These are phyloP conservation scores for Colletotrichum cuscutae DNA, from an alignment of 2,329 filamentous ascomycete species.

Conservation along the genomic window DNA sequence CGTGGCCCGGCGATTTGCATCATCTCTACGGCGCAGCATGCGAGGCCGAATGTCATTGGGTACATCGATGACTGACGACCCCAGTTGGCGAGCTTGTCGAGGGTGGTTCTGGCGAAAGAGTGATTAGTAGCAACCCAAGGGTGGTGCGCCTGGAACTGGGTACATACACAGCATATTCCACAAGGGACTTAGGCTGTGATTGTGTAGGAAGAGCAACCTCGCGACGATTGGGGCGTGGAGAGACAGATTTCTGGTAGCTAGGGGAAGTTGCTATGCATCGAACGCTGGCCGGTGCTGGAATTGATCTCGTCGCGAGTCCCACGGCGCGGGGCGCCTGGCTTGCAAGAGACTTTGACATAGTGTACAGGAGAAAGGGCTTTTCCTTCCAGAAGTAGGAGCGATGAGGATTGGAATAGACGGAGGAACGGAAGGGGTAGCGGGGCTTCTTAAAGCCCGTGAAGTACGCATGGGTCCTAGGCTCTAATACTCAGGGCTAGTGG, in stretches of 20 bases:
- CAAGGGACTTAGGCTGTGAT: background rate
- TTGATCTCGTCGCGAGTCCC: background rate
- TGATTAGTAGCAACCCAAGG: background rate
- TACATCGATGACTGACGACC: slow-evolving; percentile 84
- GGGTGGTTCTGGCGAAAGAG: slow-evolving; percentile 68
- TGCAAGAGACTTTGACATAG: background rate
- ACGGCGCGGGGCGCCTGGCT: too few species aligned
- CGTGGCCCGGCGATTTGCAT: slow-evolving; percentile 92
- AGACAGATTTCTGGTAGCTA: background rate
- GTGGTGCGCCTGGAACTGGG: accelerated
- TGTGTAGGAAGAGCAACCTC: background rate
- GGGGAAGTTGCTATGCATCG: background rate
- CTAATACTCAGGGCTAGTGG: too few species aligned
- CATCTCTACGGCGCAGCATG: slow-evolving; percentile 92
- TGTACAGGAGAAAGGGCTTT: too few species aligned
- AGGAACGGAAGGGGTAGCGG: too few species aligned
- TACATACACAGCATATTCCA: background rate
- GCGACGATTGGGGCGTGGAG: background rate
- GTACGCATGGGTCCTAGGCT: too few species aligned
- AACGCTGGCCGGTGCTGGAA: too few species aligned
- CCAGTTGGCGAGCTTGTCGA: slow-evolving; percentile 86
- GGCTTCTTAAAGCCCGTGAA: too few species aligned
- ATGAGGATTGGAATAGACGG: too few species aligned
- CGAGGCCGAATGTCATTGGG: slow-evolving; percentile 89
- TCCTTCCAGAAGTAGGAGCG: too few species aligned